phyloP scores from a whole-genome alignment of 2,329 filamentous ascomycete species.

The Aureobasidium melanogenum region DNA sequence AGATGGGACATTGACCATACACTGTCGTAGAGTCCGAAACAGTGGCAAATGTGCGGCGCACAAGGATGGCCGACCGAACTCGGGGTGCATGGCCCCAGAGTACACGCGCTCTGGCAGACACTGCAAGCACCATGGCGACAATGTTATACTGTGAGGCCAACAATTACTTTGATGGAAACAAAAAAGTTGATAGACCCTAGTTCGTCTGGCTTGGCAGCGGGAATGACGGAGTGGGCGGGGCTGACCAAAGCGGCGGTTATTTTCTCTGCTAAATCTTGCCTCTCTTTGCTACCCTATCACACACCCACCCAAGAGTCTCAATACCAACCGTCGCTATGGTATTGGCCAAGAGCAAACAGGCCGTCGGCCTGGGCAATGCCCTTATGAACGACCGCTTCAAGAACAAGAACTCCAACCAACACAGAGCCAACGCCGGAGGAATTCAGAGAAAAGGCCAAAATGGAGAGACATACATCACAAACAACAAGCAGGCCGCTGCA shows the following conservation, averaged over 20 bases:
- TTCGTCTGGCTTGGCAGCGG: background rate
- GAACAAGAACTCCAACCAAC: conserved; percentile 76
- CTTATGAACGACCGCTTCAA: conserved; percentile 99
- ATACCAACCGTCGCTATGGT: conserved; percentile 43
- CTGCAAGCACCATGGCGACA: conserved; percentile 17
- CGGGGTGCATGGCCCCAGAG: conserved; percentile 42
- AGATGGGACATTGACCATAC: conserved; percentile 14
- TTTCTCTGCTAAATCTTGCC: conserved; percentile 8
- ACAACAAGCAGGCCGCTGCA: conserved; percentile 78
- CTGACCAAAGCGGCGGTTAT: background rate
- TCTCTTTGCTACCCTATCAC: background rate
- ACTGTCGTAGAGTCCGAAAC: conserved; percentile 27
- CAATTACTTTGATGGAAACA: background rate
- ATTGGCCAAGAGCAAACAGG: conserved; percentile 87
- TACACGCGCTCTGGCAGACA: conserved; percentile 26
- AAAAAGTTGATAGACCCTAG: background rate
- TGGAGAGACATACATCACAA: conserved; percentile 67
- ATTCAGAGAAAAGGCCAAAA: conserved; percentile 24
- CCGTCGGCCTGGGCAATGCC: conserved; percentile 88
- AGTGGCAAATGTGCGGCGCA: conserved; percentile 36
- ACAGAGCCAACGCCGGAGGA: conserved; percentile 62
- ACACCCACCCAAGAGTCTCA: background rate
- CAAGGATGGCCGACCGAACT: conserved; percentile 31
- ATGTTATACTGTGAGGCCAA: no score
- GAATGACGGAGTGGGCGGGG: background rate